These are phyloP conservation scores for Nannizziopsis arthrosporioides DNA, from an alignment of 2,329 filamentous ascomycete genomes.

Conservation along the genomic window DNA sequence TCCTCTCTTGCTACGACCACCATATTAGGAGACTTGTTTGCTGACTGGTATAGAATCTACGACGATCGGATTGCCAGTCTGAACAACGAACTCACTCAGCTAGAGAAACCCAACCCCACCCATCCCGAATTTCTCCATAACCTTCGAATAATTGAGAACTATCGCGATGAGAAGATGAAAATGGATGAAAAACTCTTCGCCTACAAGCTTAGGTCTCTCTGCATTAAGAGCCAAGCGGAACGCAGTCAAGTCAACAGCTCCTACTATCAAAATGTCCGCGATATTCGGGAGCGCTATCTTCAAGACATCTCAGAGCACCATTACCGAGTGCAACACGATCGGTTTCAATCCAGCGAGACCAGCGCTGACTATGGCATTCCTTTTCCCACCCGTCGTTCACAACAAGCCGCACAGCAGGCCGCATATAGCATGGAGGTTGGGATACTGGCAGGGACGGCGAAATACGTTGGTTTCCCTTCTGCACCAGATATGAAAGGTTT, in stretches of 20 bases:
- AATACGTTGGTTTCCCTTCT: slow-evolving; percentile 91
- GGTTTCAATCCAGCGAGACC: slow-evolving; percentile 64
- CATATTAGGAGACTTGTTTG: not conserved
- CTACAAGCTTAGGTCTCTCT: slow-evolving; percentile 61
- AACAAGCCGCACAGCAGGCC: slow-evolving; percentile 72
- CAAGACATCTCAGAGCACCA: slow-evolving; percentile 77
- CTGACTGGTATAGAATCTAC: slow-evolving; percentile 53
- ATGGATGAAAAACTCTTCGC: slow-evolving; percentile 62
- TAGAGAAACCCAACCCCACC: slow-evolving; percentile 49
- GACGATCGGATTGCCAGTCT: slow-evolving; percentile 76
- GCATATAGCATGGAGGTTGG: slow-evolving; percentile 95
- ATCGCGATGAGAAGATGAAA: slow-evolving; percentile 67
- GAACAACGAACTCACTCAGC: slow-evolving; percentile 54
- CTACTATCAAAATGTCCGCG: slow-evolving; percentile 76
- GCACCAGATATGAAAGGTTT: slow-evolving; percentile 74
- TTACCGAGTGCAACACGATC: slow-evolving; percentile 84
- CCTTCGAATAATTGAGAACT: slow-evolving; percentile 73
- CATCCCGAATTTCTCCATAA: slow-evolving; percentile 87
- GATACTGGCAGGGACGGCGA: slow-evolving; percentile 76
- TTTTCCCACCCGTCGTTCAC: slow-evolving; percentile 63
- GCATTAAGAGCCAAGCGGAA: slow-evolving; percentile 65
- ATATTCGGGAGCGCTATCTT: slow-evolving; percentile 67
- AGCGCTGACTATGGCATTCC: slow-evolving; percentile 71
- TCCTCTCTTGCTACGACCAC: not conserved
- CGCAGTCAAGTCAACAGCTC: slow-evolving; percentile 79